Conservation (phyloP, 2,329 filamentous ascomycete species). For the Neonectria coccinea region DNA sequence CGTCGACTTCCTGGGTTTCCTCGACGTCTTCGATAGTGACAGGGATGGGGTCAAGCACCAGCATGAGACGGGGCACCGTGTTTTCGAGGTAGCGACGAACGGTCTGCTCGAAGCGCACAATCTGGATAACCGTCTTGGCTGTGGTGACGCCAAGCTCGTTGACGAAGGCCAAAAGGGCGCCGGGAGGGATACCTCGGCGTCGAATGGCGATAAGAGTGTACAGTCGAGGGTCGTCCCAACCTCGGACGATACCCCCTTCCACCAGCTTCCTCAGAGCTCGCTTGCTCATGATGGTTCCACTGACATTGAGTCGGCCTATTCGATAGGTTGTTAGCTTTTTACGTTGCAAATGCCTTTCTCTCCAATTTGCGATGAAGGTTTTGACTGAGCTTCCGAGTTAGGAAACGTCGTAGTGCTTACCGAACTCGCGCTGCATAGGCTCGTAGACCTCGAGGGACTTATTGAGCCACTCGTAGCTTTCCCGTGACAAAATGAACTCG, state of each 20-base stretch:
- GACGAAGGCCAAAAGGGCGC: slow-evolving; percentile 89
- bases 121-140: slow-evolving; percentile 81
- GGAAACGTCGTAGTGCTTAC: slow-evolving; percentile 33
- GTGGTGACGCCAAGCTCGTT: slow-evolving; percentile 94
- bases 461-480: slow-evolving; percentile 92
- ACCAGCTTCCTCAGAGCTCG: slow-evolving; percentile 85
- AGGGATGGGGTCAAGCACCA: slow-evolving; percentile 86
- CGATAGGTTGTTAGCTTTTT: background rate
- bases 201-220: slow-evolving; percentile 89
- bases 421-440: slow-evolving; percentile 93
- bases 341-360: too few species aligned
- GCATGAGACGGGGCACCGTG: slow-evolving; percentile 88
- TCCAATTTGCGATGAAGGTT: background rate
- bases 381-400: background rate
- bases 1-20: slow-evolving; percentile 65
- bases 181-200: slow-evolving; percentile 86
- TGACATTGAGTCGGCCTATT: slow-evolving; percentile 70
- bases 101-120: slow-evolving; percentile 84
- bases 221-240: slow-evolving; percentile 91
- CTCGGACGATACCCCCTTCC: slow-evolving; percentile 79
- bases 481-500: slow-evolving; percentile 86
- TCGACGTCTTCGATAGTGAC: slow-evolving; percentile 85
- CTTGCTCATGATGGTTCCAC: slow-evolving; percentile 89
- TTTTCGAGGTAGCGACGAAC: slow-evolving; percentile 88
- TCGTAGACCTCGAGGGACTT: slow-evolving; percentile 84